Evolutionary conservation across 352 stramenopile species (phyloP), one percentile per base, ranked within the genome.

Genomic region (Blastocystis sp.): DNA sequence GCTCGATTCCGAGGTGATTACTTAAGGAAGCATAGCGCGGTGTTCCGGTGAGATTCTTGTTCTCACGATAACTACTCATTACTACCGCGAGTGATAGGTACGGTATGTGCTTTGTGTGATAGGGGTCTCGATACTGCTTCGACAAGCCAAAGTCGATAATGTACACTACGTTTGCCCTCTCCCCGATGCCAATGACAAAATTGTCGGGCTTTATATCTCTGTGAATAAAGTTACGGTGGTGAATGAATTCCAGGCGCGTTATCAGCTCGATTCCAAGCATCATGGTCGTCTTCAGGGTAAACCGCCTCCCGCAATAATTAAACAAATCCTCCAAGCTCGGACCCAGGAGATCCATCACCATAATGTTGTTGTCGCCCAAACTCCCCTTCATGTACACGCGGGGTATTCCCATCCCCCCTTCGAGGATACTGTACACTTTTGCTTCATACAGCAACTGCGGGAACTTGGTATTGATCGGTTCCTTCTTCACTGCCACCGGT

Each of bases 391-490:
- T 64, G 52, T 67, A 81, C 41, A 81, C 59, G n/a, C 45, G 62
- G 52, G 71, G 52, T 23, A 81, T 81, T 4, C 71, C 71, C 71
- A 81, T 87, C 43, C 96, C 97, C 71, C 97, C 97, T 90, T 98
- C 95, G 21, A 99, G 92, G 89, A 99, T 98, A 76, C 97, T 94
- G 93, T 99, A 99, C 91, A 99, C 98, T 92, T 99, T 99, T 81
- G 94, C 98, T 91, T 99, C 97, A 90, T 99, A 99, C 4, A 99
- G 91, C 23, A 99, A 92, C 93, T 99, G 97, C 2, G 96, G 96
- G 91, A 98, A 98, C 89, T 96, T 96, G 90, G 91, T 95, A 90
- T 89, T 82, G 2, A 76, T 21, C 3, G 93, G 96, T 91, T 99
- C 97, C 43, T 99, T 93, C 92, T 99, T 99, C 90, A 99, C 98